A percentile compares a stretch with the other conserved stretches of the same genome.
Conservation (phyloP, 257 asterid species). For the Rauvolfia tetraphylla region DNA sequence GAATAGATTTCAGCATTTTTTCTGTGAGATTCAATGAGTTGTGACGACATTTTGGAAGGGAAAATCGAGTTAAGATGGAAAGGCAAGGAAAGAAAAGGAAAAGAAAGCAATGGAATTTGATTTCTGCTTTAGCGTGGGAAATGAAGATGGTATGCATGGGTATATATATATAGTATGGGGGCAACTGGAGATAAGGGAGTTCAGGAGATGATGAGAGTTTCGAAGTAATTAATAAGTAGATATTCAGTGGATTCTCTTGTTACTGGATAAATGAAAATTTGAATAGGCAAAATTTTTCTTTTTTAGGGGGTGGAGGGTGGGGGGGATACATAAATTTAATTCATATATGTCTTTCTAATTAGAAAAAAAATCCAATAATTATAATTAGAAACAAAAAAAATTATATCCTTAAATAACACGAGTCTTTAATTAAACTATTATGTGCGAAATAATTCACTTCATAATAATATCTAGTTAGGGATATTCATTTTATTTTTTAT, state of each 20-base stretch:
- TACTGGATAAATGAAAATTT: neutral
- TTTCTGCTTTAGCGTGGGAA: neutral
- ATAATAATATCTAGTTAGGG: no score
- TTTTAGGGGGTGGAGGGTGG: no score
- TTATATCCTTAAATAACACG: no score
- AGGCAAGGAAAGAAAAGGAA: neutral
- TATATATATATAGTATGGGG: neutral
- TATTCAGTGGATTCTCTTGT: neutral
- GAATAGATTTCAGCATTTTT: conserved; percentile 55
- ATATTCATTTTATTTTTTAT: no score
- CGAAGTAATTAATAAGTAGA: neutral
- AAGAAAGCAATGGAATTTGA: neutral
- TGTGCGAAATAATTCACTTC: no score
- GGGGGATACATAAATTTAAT: no score
- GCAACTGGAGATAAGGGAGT: neutral
- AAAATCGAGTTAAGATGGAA: neutral
- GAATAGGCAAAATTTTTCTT: no score
- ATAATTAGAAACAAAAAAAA: no score
- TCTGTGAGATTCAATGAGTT: conserved; percentile 37
- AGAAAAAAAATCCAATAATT: no score
- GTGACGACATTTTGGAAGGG: conserved; percentile 38
- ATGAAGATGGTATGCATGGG: neutral
- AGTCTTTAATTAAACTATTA: no score
- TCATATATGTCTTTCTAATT: no score
- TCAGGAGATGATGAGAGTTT: neutral